These are phyloP conservation scores for Pseudoperonospora humuli DNA, from an alignment of 352 stramenopile genomes.

Conservation along the genomic window DNA sequence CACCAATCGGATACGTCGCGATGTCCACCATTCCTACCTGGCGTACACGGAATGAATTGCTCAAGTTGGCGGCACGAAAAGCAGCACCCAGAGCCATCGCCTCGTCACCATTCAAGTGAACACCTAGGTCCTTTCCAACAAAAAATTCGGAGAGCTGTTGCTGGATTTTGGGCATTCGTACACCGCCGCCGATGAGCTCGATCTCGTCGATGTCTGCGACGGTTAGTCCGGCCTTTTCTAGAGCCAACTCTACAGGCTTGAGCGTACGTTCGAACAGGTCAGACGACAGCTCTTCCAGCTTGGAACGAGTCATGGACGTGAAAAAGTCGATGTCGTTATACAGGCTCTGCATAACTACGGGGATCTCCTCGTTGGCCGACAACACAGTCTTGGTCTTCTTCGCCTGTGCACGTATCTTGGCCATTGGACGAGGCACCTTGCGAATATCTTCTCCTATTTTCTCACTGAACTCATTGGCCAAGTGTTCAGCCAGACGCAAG, in stretches of 20 bases:
- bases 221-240: conserved; percentile 87
- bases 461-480: conserved; percentile 91
- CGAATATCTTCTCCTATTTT: conserved; percentile 91
- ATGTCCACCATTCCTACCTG: conserved; percentile 94
- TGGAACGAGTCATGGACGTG: conserved; percentile 80
- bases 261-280: conserved; percentile 85
- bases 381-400: conserved; percentile 98
- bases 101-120: conserved; percentile 98
- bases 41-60: conserved; percentile 92
- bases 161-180: conserved; percentile 94
- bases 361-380: conserved; percentile 95
- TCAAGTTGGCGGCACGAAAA: conserved; percentile 95
- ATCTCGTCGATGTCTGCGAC: conserved; percentile 90
- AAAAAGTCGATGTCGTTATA: conserved; percentile 93
- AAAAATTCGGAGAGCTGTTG: conserved; percentile 77
- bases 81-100: conserved; percentile 93
- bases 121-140: conserved; percentile 82
- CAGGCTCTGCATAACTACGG: conserved; percentile 90
- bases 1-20: conserved; percentile 80
- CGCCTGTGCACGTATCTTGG: conserved; percentile 91
- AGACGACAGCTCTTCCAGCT: conserved; percentile 89
- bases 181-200: conserved; percentile 95
- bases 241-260: conserved; percentile 77
- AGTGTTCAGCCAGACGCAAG: conserved; percentile 87
- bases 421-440: conserved; percentile 85